Evolutionary conservation across 179 eudicot species (phyloP).

Genomic region (Amaranthus tricolor): DNA sequence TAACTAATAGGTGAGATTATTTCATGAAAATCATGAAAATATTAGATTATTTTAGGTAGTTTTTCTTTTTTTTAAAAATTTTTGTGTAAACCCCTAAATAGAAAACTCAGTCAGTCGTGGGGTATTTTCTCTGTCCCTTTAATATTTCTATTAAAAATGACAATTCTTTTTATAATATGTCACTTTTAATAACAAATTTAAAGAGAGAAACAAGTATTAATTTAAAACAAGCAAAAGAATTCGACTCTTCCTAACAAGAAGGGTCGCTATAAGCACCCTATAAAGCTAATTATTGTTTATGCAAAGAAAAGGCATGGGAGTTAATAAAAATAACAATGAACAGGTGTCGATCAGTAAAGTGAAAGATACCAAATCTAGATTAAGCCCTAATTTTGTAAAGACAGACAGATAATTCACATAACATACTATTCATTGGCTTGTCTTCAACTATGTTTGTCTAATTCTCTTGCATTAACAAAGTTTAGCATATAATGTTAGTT

Average conservation of each 20-base stretch:
- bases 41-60: no score
- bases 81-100: no score
- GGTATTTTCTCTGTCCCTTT: no score
- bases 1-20: no score
- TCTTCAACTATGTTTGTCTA: conserved; percentile 13
- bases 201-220: no score
- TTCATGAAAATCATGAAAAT: no score
- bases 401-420: conserved; percentile 28
- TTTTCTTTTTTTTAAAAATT: no score
- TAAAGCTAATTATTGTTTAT: background rate
- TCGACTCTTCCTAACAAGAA: conserved; percentile 19
- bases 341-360: conserved; percentile 35
- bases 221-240: background rate
- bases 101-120: no score
- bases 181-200: no score
- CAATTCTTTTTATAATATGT: no score
- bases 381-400: conserved; percentile 13
- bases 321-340: conserved; percentile 7
- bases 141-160: no score
- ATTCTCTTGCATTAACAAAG: conserved; percentile 12
- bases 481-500: conserved; percentile 16
- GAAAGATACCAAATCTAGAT: conserved; percentile 29
- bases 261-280: conserved; percentile 13
- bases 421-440: conserved; percentile 29
- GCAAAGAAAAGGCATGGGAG: conserved; percentile 9